Conservation (phyloP, 2,329 filamentous ascomycete species). For the Geosmithia putterillii region DNA sequence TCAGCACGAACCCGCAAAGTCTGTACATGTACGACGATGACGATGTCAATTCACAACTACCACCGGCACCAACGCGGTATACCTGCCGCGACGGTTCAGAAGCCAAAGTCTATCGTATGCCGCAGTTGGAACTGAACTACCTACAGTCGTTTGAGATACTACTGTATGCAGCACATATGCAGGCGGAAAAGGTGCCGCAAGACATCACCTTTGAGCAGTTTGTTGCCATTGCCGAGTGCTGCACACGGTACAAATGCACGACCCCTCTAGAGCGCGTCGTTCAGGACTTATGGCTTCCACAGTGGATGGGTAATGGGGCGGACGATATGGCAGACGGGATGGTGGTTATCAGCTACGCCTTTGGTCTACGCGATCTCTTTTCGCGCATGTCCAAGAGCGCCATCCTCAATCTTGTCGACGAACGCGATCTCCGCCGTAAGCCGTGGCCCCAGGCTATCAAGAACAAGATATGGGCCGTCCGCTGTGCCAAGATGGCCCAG, state of each 20-base stretch:
- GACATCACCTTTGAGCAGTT: slow-evolving; percentile 35
- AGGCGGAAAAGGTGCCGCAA: slow-evolving; percentile 30
- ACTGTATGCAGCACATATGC: slow-evolving; percentile 38
- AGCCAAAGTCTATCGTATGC: slow-evolving; percentile 37
- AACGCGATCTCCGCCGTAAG: slow-evolving; percentile 27
- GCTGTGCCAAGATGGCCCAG: slow-evolving; percentile 37
- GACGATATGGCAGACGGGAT: slow-evolving; percentile 37
- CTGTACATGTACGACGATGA: slow-evolving; percentile 21
- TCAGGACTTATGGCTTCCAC: slow-evolving; percentile 37
- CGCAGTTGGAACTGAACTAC: slow-evolving; percentile 32
- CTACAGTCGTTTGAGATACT: slow-evolving; percentile 29
- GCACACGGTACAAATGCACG: slow-evolving; percentile 36
- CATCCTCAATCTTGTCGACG: slow-evolving; percentile 30
- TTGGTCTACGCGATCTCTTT: slow-evolving; percentile 35
- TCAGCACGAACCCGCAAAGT: slow-evolving; percentile 13
- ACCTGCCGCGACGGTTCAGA: slow-evolving; percentile 29
- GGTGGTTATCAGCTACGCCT: slow-evolving; percentile 39
- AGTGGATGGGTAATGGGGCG: slow-evolving; percentile 34
- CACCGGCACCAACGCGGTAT: slow-evolving; percentile 22
- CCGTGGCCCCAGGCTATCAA: slow-evolving; percentile 34
- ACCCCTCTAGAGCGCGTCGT: slow-evolving; percentile 36
- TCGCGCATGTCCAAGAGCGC: slow-evolving; percentile 34
- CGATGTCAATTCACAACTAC: slow-evolving; percentile 20
- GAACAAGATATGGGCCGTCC: slow-evolving; percentile 34
- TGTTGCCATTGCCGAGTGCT: slow-evolving; percentile 38